Base-by-base conservation (phyloP, 768 basidiomycete genomes). In the Mrakia gelida region DNA sequence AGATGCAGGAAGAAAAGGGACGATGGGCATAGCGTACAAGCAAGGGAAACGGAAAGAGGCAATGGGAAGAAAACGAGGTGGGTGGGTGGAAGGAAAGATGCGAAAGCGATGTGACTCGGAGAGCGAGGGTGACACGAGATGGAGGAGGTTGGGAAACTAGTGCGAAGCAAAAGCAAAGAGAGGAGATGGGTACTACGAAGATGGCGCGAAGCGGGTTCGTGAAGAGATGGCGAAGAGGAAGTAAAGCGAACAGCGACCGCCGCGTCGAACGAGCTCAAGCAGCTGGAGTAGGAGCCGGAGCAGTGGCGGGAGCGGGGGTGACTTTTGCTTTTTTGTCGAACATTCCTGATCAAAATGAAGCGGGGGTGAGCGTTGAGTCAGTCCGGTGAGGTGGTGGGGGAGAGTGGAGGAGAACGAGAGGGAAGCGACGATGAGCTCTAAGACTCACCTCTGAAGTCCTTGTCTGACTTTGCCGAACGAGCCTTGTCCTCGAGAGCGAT, bases 401-500 rank as follows among this genome's bases (percentile, higher is more conserved):
- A 2, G 45, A 23, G 45, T 28, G 34, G 52, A 73, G 45, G 16
- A 21, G 49, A 73, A 73, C n/a, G n/a, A 32, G 38, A 41, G 15
- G 15, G 21, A 2, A 23, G 54, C 5, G 11, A 45, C 38, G 38
- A 38, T 8, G 8, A 34, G 18, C 4, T 59, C 3, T 3, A 34
- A 8, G 38, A 63, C 49, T 32, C 26, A 54, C 77, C 77, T 43
- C 73, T 45, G 54, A 78, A 73, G 15, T n/a, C n/a, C 9, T 54
- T 34, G 49, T 74, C 73, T 6, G 73, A 45, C n/a, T 67, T 73
- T 0, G 26, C 38, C 9, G 49, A 16, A 13, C 73, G 72, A 28
- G 77, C 65, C 30, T 73, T n/a, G 23, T 78, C 77, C 32, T 68
- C 72, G 21, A 41, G n/a, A 1, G 68, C 54, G 23, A 78, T 78